phyloP scores from a whole-genome alignment of 148 eudicot species.

The Fagopyrum homotropicum region DNA sequence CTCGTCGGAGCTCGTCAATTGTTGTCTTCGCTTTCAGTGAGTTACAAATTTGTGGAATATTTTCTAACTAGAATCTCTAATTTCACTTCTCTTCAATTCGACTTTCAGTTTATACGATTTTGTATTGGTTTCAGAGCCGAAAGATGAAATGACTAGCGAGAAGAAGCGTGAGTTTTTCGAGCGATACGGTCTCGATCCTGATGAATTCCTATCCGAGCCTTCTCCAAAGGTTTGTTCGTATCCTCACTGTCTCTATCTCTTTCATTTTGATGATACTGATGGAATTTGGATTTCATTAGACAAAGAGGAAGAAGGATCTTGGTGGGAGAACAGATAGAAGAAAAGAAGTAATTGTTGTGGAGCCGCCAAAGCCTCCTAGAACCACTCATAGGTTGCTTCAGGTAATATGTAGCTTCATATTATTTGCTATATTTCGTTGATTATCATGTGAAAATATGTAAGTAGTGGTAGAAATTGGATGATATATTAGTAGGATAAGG shows the following conservation, averaged over 20 bases:
- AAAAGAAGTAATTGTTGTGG: constrained; percentile 30
- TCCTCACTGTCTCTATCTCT: constrained; percentile 2
- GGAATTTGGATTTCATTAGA: constrained; percentile 20
- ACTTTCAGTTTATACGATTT: not conserved
- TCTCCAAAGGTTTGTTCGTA: constrained; percentile 42
- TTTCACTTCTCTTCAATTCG: not conserved
- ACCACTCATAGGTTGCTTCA: constrained; percentile 83
- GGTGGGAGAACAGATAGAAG: constrained; percentile 27
- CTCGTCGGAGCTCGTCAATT: constrained; percentile 20
- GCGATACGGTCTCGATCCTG: constrained; percentile 61
- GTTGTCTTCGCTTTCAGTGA: constrained; percentile 37
- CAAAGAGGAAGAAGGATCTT: constrained; percentile 42
- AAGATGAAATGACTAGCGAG: constrained; percentile 26
- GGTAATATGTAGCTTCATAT: constrained; percentile 22
- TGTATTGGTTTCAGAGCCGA: constrained; percentile 29
- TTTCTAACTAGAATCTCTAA: not conserved
- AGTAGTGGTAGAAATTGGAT: not conserved
- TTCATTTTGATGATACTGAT: constrained; percentile 11
- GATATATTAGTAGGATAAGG: not conserved
- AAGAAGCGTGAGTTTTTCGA: constrained; percentile 49
- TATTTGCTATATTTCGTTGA: not conserved
- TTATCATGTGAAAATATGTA: not conserved
- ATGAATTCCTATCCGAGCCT: constrained; percentile 53
- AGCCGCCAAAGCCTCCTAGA: constrained; percentile 35
- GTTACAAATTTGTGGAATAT: not conserved